A percentile compares a stretch with the other conserved stretches of the same genome.
These are phyloP conservation scores for Sugiyamaella paludigena DNA, from an alignment of 1,139 yeast genomes.

Conservation along the genomic window DNA sequence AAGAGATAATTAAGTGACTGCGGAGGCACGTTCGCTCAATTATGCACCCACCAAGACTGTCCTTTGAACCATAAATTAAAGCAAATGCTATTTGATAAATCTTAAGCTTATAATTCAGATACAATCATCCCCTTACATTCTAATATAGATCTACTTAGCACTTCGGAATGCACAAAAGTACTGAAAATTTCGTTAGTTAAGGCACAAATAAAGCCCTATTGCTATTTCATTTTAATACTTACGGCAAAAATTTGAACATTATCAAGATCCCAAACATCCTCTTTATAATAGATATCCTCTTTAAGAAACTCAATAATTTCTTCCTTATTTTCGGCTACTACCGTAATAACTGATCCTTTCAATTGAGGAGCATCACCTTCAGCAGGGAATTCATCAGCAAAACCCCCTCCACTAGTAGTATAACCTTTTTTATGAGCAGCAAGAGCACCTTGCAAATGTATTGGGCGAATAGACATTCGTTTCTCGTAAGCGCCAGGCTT, in stretches of 20 bases:
- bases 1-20: too few relatives aligned
- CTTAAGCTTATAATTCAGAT: too few relatives aligned
- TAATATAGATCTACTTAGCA: background rate
- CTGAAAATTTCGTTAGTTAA: background rate
- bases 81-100: too few relatives aligned
- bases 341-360: constrained; percentile 67
- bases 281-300: constrained; percentile 58
- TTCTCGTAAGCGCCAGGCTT: constrained; percentile 62
- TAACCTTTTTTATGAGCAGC: constrained; percentile 51
- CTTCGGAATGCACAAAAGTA: background rate
- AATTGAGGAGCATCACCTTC: constrained; percentile 51
- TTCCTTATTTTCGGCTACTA: constrained; percentile 61
- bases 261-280: constrained; percentile 76
- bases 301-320: constrained; percentile 63
- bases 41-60: too few relatives aligned
- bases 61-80: too few relatives aligned
- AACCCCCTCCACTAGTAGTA: constrained; percentile 51
- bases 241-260: constrained; percentile 59
- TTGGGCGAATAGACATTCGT: constrained; percentile 46
- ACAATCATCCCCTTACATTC: too few relatives aligned
- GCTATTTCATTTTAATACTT: constrained; percentile 15
- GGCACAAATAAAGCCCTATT: background rate
- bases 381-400: constrained; percentile 39
- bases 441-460: constrained; percentile 58
- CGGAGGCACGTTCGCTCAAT: too few relatives aligned